Evolutionary conservation across 2,329 filamentous ascomycete genomes (phyloP).

Genomic region (Paradendryphiella salina): DNA sequence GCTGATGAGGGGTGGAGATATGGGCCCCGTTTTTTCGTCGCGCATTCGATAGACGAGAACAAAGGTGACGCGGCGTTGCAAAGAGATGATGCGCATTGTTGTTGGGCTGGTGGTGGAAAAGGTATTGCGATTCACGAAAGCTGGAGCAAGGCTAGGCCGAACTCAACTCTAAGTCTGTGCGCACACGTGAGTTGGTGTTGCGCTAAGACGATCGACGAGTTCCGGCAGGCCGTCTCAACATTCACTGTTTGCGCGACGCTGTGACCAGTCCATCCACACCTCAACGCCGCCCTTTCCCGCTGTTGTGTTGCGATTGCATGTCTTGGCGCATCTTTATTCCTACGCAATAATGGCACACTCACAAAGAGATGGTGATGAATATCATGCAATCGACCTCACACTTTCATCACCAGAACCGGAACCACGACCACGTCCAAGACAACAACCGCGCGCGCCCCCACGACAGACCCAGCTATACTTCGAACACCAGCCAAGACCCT

Average conservation of each 20-base stretch:
- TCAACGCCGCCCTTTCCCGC: neutral
- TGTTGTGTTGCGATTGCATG: neutral
- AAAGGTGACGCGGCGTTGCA: neutral
- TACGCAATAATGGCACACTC: constrained; percentile 5
- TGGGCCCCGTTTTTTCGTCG: neutral
- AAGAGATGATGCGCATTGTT: neutral
- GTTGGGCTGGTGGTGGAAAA: neutral
- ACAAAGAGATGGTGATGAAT: constrained; percentile 4
- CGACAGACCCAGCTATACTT: constrained; percentile 17
- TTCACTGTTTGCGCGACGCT: constrained; percentile 1
- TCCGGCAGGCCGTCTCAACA: neutral
- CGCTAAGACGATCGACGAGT: neutral
- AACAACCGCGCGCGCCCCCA: constrained; percentile 7
- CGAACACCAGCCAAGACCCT: constrained; percentile 12
- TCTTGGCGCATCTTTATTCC: neutral
- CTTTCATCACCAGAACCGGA: constrained; percentile 30
- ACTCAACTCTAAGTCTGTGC: neutral
- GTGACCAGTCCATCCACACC: neutral
- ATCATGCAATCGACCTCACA: constrained; percentile 33
- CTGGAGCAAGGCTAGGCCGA: no score
- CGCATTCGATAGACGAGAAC: neutral
- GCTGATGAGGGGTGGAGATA: constrained; percentile 24
- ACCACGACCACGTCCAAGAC: constrained; percentile 6
- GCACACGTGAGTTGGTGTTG: constrained; percentile 8
- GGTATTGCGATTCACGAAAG: neutral